Evolutionary conservation across 441 rosid genomes (phyloP), one percentile per base, ranked within the genome.

Genomic region (Cnidoscolus chayamansa): DNA sequence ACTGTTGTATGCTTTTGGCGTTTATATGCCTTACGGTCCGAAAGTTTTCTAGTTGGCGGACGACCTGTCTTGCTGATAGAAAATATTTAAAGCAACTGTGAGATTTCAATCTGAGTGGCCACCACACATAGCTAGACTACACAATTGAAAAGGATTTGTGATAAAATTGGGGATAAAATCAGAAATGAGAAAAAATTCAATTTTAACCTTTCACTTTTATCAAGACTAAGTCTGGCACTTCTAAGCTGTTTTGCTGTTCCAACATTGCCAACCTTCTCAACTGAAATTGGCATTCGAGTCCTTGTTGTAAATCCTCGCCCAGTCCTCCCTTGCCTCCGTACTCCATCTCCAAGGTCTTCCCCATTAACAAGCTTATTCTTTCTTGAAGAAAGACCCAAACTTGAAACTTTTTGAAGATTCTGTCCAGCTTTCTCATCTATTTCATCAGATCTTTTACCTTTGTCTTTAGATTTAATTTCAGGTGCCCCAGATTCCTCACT

Each of bases 1-100:
- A 88, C 71, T 30, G 80, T 74, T 67, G 93, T 72, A 81, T 83
- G 91, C 78, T 89, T 93, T 81, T 91, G 96, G 64, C 94, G 93
- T 64, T 81, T 78, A 80, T 92, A 92, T 74, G 97, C 93, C 81
- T 90, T 96, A 59, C 99, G 93, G 74, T 86, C 99, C 77, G 99
- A 90, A 73, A 92, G 94, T 85, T 96, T 93, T 86, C 99, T 89
- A 65, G 95, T 82, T 67, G 97, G 89, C 62, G 96, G 98, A 71
- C 94, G 94, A 68, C 99, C 96, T 32, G 85, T 77, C 84, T 87
- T 92, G 84, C 97, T 93, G 96, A 73, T 66, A 56, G 25, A 77
- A 77, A 87, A 67, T 54, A 55, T 80, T 66, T 78, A 69, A 79
- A 61, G 40, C 71, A 76, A 77, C 68, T 56, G 75, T 81, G 50